Base-by-base conservation (phyloP, 106 monocot genomes). In the Dendrobium officinale region DNA sequence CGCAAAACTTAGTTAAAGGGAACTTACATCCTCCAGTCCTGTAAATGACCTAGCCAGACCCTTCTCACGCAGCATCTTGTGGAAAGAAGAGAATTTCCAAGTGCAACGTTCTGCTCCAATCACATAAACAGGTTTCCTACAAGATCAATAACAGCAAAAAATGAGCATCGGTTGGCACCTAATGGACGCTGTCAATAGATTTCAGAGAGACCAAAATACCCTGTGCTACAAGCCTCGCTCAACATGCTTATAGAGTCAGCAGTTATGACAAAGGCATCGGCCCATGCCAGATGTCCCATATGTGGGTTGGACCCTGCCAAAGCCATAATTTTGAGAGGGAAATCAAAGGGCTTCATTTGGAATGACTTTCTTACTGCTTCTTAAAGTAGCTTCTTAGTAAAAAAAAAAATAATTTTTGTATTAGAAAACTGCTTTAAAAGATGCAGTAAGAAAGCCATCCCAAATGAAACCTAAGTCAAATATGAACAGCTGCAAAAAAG, bases 281-380 rank as follows among this genome's bases (percentile, higher is more conserved):
- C 99, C 99, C 99, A 99, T 79, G 99, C 99, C 11, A 99, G 88
- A 86, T 99, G 99, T 22, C 99, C 99, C 93, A 99, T 87, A 80
- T 99, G 99, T 5, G 99, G 99, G 54, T 99, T 99, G 43, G 87
- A 86, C 72, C 86, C 99, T 99, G 83, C 67, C 73, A 79, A 51
- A 67, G 47, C 20, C 44, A 79, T 29, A 44, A 45, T 47, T 67
- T 76, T 40, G 9, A 66, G 2, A 78, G 33, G 51, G 19, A 40
- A 16, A 72, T 70, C 26, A 56, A 66, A 27, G 27, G 27, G 27
- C 27, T 27, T 27, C 27, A 27, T 27, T 27, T 27, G 27, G 27
- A 0, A 27, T 0, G 27, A 0, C 27, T 0, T 27, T 27, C 27
- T 27, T 27, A 27, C 27, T 27, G 27, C 27, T 27, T 27, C 27